Base-by-base conservation (phyloP, 2,329 filamentous ascomycete species). In the Sclerotinia spermophila region DNA sequence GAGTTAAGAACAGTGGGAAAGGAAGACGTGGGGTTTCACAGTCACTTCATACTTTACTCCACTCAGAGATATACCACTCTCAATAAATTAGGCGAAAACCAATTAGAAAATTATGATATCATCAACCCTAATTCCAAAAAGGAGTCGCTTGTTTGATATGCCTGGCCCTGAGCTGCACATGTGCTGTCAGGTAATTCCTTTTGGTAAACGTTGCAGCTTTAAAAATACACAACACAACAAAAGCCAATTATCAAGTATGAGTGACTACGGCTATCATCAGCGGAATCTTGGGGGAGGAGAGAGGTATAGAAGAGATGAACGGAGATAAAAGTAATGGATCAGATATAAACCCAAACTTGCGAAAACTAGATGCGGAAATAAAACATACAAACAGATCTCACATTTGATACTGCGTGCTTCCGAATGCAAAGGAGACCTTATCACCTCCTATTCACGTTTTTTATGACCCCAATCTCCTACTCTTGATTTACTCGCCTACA, bases 131-230 rank as follows among this genome's bases (percentile, higher is more conserved):
- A 8, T 2, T 1, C 33, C 21, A 11, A 27, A 15, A 17, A 17
- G 11, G 3, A 40, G 10, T 27, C 24, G 35, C 35, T 15, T 59
- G 3, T 59, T 40, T 19, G 17, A 24, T 33, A 1, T 45, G 2
- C 27, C 15, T 19, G 13, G 38, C 21, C 10, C 59, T 53, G n/a
- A 53, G 13, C 13, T 30, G 5, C 5, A 33, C 10, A 33, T 15
- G n/a, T 10, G 10, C 11, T 11, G 8, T n/a, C 21, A 35, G 45
- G 17, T 62, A 21, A n/a, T 17, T 48, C 13, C 0, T 48, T 6
- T 0, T 21, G 11, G n/a, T n/a, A n/a, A 35, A 5, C 30, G 2
- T 48, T n/a, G 11, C 2, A n/a, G 5, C 5, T 4, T 24, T 1
- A 1, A 19, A 27, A 19, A 35, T 0, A 48, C 8, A 35, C 7